Percentiles rank a stretch among this genome's conserved stretches.
Evolutionary conservation across 2,329 filamentous ascomycete species (phyloP).

Genomic region (Diplodia corticola): DNA sequence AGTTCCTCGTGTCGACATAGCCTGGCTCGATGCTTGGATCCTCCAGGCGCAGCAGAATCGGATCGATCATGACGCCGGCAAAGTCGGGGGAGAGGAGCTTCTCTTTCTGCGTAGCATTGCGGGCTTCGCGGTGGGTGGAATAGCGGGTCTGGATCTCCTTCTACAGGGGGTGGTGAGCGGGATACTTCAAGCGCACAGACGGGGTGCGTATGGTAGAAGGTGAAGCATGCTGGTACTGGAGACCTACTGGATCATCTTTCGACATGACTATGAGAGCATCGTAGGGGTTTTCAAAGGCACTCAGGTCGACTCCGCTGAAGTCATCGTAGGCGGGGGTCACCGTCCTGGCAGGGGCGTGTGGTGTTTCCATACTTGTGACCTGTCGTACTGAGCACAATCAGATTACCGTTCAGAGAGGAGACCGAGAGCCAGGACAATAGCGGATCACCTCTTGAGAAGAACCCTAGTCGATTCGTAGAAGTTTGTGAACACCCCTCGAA

Average conservation of each 20-base stretch:
- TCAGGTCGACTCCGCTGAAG: slow-evolving; percentile 39
- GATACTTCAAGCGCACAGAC: neutral
- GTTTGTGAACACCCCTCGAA: neutral
- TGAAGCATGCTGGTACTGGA: neutral
- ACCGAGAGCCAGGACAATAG: neutral
- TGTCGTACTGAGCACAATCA: neutral
- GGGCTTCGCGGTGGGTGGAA: slow-evolving; percentile 67
- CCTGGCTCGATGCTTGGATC: slow-evolving; percentile 63
- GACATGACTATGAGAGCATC: slow-evolving; percentile 70
- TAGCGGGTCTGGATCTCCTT: slow-evolving; percentile 71
- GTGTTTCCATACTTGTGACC: slow-evolving; percentile 1
- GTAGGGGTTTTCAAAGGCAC: slow-evolving; percentile 68
- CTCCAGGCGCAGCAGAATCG: slow-evolving; percentile 69
- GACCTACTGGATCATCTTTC: slow-evolving; percentile 64
- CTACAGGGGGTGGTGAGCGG: slow-evolving; percentile 41
- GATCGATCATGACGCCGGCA: slow-evolving; percentile 71
- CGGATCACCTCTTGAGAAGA: neutral
- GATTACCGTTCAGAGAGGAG: neutral
- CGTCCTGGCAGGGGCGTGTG: slow-evolving; percentile 5
- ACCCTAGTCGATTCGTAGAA: neutral
- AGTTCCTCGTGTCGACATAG: slow-evolving; percentile 75
- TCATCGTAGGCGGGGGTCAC: slow-evolving; percentile 33
- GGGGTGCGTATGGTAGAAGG: too few species aligned
- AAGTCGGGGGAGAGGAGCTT: slow-evolving; percentile 72
- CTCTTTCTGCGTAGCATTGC: slow-evolving; percentile 73